Conservation (phyloP, 1,284 basidiomycete genomes). For the Sanguinoderma infundibulare region DNA sequence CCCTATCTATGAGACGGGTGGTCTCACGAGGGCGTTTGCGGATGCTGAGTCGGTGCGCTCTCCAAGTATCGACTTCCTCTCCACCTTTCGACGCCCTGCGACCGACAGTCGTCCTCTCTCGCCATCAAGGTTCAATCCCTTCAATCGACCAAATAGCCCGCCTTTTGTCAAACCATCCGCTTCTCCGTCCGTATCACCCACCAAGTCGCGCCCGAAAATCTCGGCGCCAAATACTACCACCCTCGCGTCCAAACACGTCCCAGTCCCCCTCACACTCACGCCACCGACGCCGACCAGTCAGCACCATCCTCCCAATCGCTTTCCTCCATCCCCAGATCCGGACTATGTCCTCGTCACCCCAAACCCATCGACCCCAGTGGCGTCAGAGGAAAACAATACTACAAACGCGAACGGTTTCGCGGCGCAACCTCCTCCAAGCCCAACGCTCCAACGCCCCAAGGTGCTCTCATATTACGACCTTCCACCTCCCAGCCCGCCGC, state of each 20-base stretch:
- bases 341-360: constrained; percentile 32
- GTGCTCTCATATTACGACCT: constrained; percentile 53
- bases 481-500: constrained; percentile 60
- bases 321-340: constrained; percentile 22
- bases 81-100: constrained; percentile 29
- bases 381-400: not conserved
- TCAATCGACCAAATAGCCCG: constrained; percentile 18
- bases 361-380: constrained; percentile 11
- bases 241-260: constrained; percentile 31
- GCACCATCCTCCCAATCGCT: constrained; percentile 3
- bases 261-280: constrained; percentile 32
- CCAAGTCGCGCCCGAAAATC: constrained; percentile 32
- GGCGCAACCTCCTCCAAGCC: not conserved
- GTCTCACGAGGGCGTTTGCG: constrained; percentile 33
- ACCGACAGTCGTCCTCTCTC: constrained; percentile 10
- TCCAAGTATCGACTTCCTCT: constrained; percentile 35
- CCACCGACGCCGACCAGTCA: constrained; percentile 29
- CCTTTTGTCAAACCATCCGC: constrained; percentile 13
- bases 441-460: constrained; percentile 26
- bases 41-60: constrained; percentile 36
- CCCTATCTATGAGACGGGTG: constrained; percentile 13
- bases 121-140: constrained; percentile 14
- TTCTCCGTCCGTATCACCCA: constrained; percentile 19
- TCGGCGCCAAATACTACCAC: constrained; percentile 35
- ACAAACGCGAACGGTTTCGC: not conserved